These are phyloP conservation scores for Hypomontagnella submonticulosa DNA, from an alignment of 495 filamentous ascomycete species.

Conservation along the genomic window DNA sequence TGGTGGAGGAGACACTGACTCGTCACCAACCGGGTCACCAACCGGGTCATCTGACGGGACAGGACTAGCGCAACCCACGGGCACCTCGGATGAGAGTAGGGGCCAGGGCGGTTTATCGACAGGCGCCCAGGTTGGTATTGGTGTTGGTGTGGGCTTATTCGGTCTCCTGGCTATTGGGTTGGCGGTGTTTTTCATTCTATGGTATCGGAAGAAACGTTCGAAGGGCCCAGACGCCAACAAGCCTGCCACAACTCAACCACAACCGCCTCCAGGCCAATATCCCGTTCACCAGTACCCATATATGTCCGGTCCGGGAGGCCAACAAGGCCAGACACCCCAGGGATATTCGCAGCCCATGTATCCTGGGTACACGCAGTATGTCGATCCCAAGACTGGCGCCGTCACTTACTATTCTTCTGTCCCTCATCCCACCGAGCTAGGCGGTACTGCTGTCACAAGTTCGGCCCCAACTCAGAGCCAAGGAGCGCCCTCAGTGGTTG, in stretches of 20 bases:
- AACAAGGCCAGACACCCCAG: conserved; percentile 10
- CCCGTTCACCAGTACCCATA: conserved; percentile 24
- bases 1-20: neutral
- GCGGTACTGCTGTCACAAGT: conserved; percentile 4
- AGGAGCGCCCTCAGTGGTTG: conserved; percentile 1
- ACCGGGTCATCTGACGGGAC: conserved; percentile 18
- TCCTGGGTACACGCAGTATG: conserved; percentile 17
- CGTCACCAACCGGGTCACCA: conserved; percentile 5
- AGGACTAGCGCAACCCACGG: neutral
- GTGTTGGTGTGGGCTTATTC: conserved; percentile 28
- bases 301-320: conserved; percentile 3
- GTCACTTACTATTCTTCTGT: conserved; percentile 18
- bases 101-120: conserved; percentile 3
- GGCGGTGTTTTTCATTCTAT: conserved; percentile 21
- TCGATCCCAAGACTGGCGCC: conserved; percentile 23
- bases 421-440: conserved; percentile 16
- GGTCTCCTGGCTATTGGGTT: conserved; percentile 22
- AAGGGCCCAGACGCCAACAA: neutral
- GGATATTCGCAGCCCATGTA: conserved; percentile 18
- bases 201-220: conserved; percentile 18
- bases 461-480: conserved; percentile 2
- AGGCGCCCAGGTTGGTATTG: conserved; percentile 26
- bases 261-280: conserved; percentile 12
- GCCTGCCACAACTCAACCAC: neutral
- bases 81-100: neutral